Base-by-base conservation (phyloP, 768 basidiomycete genomes). In the Lactifluus subvellereus region DNA sequence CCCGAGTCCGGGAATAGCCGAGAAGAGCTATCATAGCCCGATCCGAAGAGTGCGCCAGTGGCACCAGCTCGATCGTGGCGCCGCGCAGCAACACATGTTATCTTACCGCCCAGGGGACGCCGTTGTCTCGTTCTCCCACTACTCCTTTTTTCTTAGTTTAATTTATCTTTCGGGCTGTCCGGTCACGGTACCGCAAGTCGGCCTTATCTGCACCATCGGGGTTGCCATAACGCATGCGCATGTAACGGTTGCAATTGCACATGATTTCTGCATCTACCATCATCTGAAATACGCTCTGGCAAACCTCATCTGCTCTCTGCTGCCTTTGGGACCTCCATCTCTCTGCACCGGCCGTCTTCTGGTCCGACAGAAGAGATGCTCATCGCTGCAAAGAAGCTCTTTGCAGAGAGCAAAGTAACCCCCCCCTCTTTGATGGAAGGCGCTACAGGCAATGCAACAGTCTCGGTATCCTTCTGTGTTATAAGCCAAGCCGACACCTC, bases 401-500 rank as follows among this genome's bases (percentile, higher is more conserved):
- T 80, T 69, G 63, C 69, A 14, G 73, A 71, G 33, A 73, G n/a
- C n/a, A n/a, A n/a, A n/a, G n/a, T n/a, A n/a, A n/a, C n/a, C n/a
- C n/a, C n/a, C n/a, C n/a, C n/a, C 13, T 22, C 61, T 20, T 45
- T 57, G 37, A 22, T 42, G 16, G 35, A 38, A 4, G 66, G 45
- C 61, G n/a, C n/a, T n/a, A n/a, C n/a, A n/a, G n/a, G n/a, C n/a
- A n/a, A n/a, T 1, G 66, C 68, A 16, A 61, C 67, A 8, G 45
- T 80, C n/a, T 70, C 76, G 63, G 73, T 81, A 37, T 75, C 77
- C 70, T 79, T 77, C 70, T 77, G 81, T 61, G 75, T 81, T 61
- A 74, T 82, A 66, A 74, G 70, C 67, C 70, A 75, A 62, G 77
- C 78, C 65, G 62, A 71, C 55, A 77, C 78, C 78, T 60, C 66